phyloP scores from a whole-genome alignment of 495 filamentous ascomycete species.

The Aspergillus sparsus region DNA sequence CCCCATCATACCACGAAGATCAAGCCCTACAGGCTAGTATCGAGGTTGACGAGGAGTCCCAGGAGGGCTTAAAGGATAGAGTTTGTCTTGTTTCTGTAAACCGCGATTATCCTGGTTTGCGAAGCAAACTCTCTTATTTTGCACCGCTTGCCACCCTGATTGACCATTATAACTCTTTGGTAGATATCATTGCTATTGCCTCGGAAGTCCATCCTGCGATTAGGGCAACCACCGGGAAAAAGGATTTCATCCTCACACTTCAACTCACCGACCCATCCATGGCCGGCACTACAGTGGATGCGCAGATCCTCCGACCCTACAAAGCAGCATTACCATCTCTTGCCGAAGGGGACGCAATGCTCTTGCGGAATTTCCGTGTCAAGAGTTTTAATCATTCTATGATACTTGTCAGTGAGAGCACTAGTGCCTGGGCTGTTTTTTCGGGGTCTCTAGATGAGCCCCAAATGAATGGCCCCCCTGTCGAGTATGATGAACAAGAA shows the following conservation, averaged over 20 bases:
- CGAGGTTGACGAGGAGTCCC: slow-evolving; percentile 16
- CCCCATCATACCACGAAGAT: slow-evolving; percentile 12
- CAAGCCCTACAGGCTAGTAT: slow-evolving; percentile 23
- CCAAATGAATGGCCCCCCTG: slow-evolving; percentile 60
- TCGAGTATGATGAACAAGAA: slow-evolving; percentile 65
- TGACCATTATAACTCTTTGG: slow-evolving; percentile 52
- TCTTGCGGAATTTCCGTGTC: slow-evolving; percentile 76
- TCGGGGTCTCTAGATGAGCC: slow-evolving; percentile 41
- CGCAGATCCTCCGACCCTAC: slow-evolving; percentile 74
- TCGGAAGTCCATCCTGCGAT: slow-evolving; percentile 55
- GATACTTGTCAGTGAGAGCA: slow-evolving; percentile 49
- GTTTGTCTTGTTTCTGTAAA: slow-evolving; percentile 26
- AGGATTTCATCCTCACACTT: slow-evolving; percentile 69
- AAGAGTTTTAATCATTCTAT: slow-evolving; percentile 46
- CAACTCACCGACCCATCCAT: slow-evolving; percentile 66
- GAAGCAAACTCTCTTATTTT: slow-evolving; percentile 66
- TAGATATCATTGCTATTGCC: slow-evolving; percentile 70
- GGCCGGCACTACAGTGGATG: slow-evolving; percentile 47
- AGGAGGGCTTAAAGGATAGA: slow-evolving; percentile 12
- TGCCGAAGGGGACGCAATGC: slow-evolving; percentile 68
- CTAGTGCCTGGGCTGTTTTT: slow-evolving; percentile 69
- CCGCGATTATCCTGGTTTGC: slow-evolving; percentile 52
- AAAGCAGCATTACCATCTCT: slow-evolving; percentile 69
- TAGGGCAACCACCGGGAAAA: slow-evolving; percentile 63
- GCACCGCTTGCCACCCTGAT: slow-evolving; percentile 65